Conservation (phyloP, 1,284 basidiomycete species). For the Pseudozyma tsukubaensis region DNA sequence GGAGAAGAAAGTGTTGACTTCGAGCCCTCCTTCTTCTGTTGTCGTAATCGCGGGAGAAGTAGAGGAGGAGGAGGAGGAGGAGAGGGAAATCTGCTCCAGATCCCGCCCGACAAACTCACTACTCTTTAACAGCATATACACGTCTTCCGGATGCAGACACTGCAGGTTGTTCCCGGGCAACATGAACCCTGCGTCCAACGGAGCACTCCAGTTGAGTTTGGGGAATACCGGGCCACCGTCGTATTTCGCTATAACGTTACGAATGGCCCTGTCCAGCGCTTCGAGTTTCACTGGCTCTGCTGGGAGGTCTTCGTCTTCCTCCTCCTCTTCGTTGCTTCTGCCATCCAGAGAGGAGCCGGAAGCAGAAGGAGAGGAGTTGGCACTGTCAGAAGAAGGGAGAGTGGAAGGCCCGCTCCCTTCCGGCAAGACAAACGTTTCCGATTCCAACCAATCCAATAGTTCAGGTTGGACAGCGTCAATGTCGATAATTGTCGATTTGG, state of each 20-base stretch:
- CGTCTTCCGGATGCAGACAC: constrained; percentile 86
- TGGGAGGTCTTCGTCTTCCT: constrained; percentile 33
- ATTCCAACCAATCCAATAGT: constrained; percentile 80
- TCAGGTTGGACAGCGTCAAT: constrained; percentile 74
- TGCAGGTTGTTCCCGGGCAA: constrained; percentile 86
- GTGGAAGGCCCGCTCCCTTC: constrained; percentile 77
- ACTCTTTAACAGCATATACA: constrained; percentile 91
- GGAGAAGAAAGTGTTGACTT: not conserved
- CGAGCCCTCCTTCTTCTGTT: not conserved
- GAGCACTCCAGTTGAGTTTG: constrained; percentile 73
- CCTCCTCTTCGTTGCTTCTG: constrained; percentile 70
- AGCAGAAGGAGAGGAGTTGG: constrained; percentile 1
- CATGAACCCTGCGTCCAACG: constrained; percentile 85
- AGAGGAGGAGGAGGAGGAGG: not conserved
- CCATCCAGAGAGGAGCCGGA: not conserved
- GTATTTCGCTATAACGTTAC: constrained; percentile 77
- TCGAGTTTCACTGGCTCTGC: constrained; percentile 34
- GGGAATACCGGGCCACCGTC: constrained; percentile 83
- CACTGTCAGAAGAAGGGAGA: not conserved
- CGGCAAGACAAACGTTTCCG: constrained; percentile 83
- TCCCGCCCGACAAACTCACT: constrained; percentile 91
- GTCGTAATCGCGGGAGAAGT: not conserved
- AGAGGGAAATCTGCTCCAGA: constrained; percentile 72
- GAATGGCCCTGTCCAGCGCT: constrained; percentile 80
- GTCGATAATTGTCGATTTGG: constrained; percentile 82